These are phyloP conservation scores for Pichia scutulata DNA, from an alignment of 805 yeast genomes.

Conservation along the genomic window DNA sequence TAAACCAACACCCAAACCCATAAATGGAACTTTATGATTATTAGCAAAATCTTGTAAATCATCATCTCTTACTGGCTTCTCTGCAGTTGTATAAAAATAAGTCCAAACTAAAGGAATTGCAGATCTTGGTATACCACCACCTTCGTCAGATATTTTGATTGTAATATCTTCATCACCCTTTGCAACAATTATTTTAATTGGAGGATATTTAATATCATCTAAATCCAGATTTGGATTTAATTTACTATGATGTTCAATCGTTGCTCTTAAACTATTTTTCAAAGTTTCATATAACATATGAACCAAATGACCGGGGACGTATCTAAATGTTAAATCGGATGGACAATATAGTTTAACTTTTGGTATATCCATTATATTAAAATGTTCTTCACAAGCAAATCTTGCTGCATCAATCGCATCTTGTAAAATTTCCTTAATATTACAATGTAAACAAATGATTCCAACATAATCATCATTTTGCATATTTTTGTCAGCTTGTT, in stretches of 20 bases:
- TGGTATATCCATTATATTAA: constrained; percentile 82
- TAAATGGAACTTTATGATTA: constrained; percentile 69
- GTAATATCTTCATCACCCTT: constrained; percentile 90
- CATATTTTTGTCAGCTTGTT: constrained; percentile 30
- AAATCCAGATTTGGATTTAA: constrained; percentile 41
- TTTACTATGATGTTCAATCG: constrained; percentile 71
- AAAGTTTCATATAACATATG: constrained; percentile 87
- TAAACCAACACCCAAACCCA: constrained; percentile 88
- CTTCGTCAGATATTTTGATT: constrained; percentile 84
- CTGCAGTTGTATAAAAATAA: constrained; percentile 82
- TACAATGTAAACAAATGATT: constrained; percentile 78
- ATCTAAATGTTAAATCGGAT: constrained; percentile 72
- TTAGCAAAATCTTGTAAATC: constrained; percentile 21
- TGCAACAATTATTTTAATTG: constrained; percentile 78
- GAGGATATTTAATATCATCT: constrained; percentile 68
- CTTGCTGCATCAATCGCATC: constrained; percentile 89
- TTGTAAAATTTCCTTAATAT: constrained; percentile 72
- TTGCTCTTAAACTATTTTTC: constrained; percentile 82
- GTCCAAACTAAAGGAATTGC: constrained; percentile 87
- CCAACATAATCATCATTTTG: constrained; percentile 70
- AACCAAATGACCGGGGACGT: constrained; percentile 86
- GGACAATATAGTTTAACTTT: constrained; percentile 72
- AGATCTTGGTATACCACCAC: constrained; percentile 86
- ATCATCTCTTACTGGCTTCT: constrained; percentile 44
- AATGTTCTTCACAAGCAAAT: constrained; percentile 86